Evolutionary conservation across 192 early-diverging fungal species (phyloP).

Genomic region (Umbelopsis sp.): DNA sequence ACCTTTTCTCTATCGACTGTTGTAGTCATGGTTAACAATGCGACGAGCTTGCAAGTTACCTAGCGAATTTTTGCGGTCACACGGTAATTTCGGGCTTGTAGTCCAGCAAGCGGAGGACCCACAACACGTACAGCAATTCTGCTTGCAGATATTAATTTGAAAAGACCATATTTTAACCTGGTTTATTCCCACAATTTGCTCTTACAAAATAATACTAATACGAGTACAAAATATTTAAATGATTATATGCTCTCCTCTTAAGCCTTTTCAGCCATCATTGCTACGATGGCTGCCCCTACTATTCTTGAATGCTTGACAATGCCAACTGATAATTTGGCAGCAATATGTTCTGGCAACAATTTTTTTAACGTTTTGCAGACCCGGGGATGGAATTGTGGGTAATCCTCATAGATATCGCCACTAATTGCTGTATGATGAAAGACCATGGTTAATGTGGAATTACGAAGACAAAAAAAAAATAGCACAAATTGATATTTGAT

Average conservation of each 20-base stretch:
- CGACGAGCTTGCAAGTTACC: not conserved
- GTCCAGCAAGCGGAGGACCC: too few relatives aligned
- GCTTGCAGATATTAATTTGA: too few relatives aligned
- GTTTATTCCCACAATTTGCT: too few relatives aligned
- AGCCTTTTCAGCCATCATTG: conserved; percentile 44
- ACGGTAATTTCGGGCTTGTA: too few relatives aligned
- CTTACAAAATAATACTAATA: too few relatives aligned
- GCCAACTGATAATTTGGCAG: conserved; percentile 34
- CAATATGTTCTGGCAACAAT: conserved; percentile 32
- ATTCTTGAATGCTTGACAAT: conserved; percentile 41
- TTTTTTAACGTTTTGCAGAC: conserved; percentile 40
- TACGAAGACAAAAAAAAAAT: not conserved
- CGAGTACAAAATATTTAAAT: too few relatives aligned
- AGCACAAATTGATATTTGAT: not conserved
- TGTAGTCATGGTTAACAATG: conserved; percentile 6
- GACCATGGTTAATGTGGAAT: too few relatives aligned
- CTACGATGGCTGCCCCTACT: conserved; percentile 43
- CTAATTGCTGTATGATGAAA: conserved; percentile 30
- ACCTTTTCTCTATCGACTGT: conserved; percentile 45
- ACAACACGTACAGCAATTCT: too few relatives aligned
- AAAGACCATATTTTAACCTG: too few relatives aligned
- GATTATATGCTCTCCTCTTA: too few relatives aligned
- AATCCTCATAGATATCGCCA: conserved; percentile 40
- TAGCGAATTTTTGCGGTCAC: too few relatives aligned
- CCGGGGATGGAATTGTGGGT: conserved; percentile 41